Evolutionary conservation across 805 yeast genomes (phyloP), one percentile per base, ranked within the genome.

Genomic region (Candida odintsovae): DNA sequence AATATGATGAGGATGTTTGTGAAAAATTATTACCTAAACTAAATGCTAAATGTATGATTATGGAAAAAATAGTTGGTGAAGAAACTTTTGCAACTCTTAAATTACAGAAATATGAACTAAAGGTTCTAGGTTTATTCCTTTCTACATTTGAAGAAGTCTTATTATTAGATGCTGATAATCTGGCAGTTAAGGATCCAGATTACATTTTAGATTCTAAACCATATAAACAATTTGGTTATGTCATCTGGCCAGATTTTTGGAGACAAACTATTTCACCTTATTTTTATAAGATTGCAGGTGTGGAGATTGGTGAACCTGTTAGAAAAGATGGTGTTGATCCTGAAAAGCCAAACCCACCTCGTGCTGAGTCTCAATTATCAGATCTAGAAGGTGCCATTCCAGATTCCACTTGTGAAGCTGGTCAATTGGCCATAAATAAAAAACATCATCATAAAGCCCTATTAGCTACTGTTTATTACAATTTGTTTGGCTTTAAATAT

Each of bases 161-260:
- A 12, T 61, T 72, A 38, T 54, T 76, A 36, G 81, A 76, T 53
- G 70, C 78, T 10, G 81, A 76, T 54, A 70, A 71, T 45, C 62
- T 73, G 40, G 69, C 76, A 2, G 68, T 73, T 26, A 57, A 61
- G 37, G 68, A 71, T 50, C 76, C 76, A 5, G 82, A 77, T 50
- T 65, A 64, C 48, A 64, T 81, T 40, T 71, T 82, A 39, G 64
- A 64, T 1, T 71, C 77, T 33, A 61, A 67, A n/a, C 64, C 71
- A 13, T 82, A 66, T 62, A 58, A 60, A 44, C 63, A 72, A 23
- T 66, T 62, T 15, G 75, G 77, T 1, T 63, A 80, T 45, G 63
- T 81, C n/a, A 52, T 80, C 20, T 82, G 87, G 86, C 86, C 86
- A 4, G 86, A 82, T 62, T 76, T 77, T 44, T 82, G 87, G 87